Conservation (phyloP, 306 rosid genomes). For the Fragaria iinumae region DNA sequence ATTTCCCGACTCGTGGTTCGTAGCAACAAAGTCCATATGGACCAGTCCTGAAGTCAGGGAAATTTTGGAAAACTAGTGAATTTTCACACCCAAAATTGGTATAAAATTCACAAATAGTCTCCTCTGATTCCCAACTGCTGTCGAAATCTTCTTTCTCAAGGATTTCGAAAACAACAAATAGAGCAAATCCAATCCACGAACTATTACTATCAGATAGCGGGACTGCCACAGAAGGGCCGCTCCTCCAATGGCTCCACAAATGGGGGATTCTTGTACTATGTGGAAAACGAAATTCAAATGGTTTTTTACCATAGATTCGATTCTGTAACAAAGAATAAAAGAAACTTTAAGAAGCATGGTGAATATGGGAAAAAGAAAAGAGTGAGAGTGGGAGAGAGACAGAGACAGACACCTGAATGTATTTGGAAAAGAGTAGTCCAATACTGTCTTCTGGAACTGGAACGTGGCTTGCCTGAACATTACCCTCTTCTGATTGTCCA, state of each 20-base stretch:
- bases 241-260: not conserved
- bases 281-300: conserved; percentile 5
- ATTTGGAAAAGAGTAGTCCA: not conserved
- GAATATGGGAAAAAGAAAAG: no score
- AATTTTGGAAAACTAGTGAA: not conserved
- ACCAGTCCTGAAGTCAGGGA: not conserved
- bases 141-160: not conserved
- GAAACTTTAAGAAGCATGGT: not conserved
- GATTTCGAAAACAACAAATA: conserved; percentile 2
- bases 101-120: not conserved
- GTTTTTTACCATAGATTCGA: not conserved
- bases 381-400: not conserved
- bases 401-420: not conserved
- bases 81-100: not conserved
- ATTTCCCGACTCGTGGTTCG: not conserved
- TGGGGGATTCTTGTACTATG: not conserved
- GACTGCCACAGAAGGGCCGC: conserved; percentile 15
- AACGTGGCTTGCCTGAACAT: no score
- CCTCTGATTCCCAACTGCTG: not conserved
- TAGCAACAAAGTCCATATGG: not conserved
- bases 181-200: conserved; percentile 19
- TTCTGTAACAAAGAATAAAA: not conserved
- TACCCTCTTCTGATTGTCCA: no score
- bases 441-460: not conserved
- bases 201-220: not conserved